A percentile compares a stretch with the other conserved stretches of the same genome.
These are phyloP conservation scores for Iris pallida DNA, from an alignment of 116 monocot species.

Conservation along the genomic window DNA sequence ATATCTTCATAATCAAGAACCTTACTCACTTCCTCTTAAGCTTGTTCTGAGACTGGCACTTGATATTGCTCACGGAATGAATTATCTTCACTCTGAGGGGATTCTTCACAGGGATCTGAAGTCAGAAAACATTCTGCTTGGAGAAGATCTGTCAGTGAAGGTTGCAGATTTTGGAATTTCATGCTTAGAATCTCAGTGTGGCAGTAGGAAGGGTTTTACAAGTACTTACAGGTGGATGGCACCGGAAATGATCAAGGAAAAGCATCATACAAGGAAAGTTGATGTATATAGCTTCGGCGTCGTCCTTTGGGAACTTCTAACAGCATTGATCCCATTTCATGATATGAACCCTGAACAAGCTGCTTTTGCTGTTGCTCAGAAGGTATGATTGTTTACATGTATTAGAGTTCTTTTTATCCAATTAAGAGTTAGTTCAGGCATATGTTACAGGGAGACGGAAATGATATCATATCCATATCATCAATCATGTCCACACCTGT, in stretches of 20 bases:
- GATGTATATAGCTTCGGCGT: slow-evolving; percentile 96
- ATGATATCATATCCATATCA: no score
- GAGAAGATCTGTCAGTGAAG: slow-evolving; percentile 76
- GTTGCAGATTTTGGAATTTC: slow-evolving; percentile 99
- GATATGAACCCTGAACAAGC: slow-evolving; percentile 96
- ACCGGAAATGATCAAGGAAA: slow-evolving; percentile 97
- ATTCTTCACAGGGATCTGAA: slow-evolving; percentile 92
- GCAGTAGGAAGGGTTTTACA: slow-evolving; percentile 73
- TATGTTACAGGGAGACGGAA: no score
- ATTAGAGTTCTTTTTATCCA: no score
- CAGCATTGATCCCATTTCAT: slow-evolving; percentile 82
- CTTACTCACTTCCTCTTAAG: slow-evolving; percentile 61
- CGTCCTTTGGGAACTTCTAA: slow-evolving; percentile 90
- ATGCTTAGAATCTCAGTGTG: slow-evolving; percentile 76
- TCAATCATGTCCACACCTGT: no score
- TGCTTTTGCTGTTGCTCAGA: slow-evolving; percentile 87
- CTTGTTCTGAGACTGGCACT: slow-evolving; percentile 68
- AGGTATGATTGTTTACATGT: slow-evolving; percentile 40
- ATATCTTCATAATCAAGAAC: slow-evolving; percentile 85
- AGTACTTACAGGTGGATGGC: slow-evolving; percentile 99
- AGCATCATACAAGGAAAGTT: slow-evolving; percentile 85
- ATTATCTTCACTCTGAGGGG: slow-evolving; percentile 84
- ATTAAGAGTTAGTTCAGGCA: no score
- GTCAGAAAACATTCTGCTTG: slow-evolving; percentile 91
- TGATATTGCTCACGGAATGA: slow-evolving; percentile 86